Evolutionary conservation across 2,329 filamentous ascomycete genomes (phyloP).

Genomic region (Leptodontidium sp.): DNA sequence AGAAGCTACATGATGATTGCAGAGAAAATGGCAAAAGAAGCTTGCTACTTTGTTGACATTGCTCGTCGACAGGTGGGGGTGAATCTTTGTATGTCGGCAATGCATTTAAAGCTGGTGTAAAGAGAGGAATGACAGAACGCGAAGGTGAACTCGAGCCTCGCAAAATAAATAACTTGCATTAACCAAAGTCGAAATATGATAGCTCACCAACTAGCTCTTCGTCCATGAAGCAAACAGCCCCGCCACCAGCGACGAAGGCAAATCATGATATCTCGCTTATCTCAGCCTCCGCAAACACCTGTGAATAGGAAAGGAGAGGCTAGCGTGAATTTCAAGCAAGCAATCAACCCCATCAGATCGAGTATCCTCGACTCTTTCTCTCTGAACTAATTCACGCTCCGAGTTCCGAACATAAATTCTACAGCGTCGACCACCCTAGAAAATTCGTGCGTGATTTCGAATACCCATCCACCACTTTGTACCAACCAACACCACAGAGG

Average conservation of each 20-base stretch:
- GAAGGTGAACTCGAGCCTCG: too few relatives aligned
- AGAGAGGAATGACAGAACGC: too few relatives aligned
- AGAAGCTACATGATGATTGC: too few relatives aligned
- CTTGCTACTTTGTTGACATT: too few relatives aligned
- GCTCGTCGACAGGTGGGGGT: too few relatives aligned
- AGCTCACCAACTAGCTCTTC: neutral
- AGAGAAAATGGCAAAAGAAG: too few relatives aligned
- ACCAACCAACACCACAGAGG: neutral
- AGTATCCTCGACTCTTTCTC: neutral
- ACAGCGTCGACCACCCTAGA: too few relatives aligned
- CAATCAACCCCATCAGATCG: neutral
- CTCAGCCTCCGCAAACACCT: neutral
- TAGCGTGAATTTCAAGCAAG: neutral
- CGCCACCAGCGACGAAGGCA: neutral
- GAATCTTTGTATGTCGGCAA: too few relatives aligned
- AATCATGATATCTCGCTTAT: slow-evolving; percentile 3
- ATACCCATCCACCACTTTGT: neutral
- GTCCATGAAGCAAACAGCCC: slow-evolving; percentile 7
- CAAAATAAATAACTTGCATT: too few relatives aligned
- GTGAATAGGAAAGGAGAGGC: neutral
- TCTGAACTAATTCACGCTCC: too few relatives aligned
- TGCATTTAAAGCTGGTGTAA: too few relatives aligned
- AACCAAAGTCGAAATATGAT: neutral
- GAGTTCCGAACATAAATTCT: too few relatives aligned
- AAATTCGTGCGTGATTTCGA: neutral